Evolutionary conservation across 768 basidiomycete genomes (phyloP).

Genomic region (Podaxis carcinomalis): DNA sequence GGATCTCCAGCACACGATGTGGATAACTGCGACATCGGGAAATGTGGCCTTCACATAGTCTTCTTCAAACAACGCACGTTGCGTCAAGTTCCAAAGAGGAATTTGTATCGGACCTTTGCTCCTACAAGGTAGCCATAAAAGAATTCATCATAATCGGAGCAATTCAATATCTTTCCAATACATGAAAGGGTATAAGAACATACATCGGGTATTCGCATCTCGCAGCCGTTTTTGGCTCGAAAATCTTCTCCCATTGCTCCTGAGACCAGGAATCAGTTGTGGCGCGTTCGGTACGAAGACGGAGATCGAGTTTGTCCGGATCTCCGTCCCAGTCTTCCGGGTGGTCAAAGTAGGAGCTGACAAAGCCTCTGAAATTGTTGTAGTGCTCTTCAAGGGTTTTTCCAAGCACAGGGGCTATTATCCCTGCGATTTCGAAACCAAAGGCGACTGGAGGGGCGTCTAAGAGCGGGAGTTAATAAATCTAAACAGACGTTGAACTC

Average conservation of each 20-base stretch:
- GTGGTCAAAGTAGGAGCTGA: conserved; percentile 25
- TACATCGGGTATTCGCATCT: conserved; percentile 20
- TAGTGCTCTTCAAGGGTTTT: conserved; percentile 21
- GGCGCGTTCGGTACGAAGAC: conserved; percentile 14
- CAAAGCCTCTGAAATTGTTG: conserved; percentile 22
- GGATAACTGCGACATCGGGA: conserved; percentile 19
- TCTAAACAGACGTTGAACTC: not conserved
- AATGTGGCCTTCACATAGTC: conserved; percentile 15
- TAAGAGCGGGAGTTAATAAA: conserved; percentile 2
- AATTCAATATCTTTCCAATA: not conserved
- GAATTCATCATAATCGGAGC: not conserved
- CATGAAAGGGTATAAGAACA: not conserved
- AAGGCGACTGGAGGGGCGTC: conserved; percentile 28
- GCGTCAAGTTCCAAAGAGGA: conserved; percentile 14
- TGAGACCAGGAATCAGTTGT: conserved; percentile 19
- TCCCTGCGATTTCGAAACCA: conserved; percentile 20
- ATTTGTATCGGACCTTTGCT: conserved; percentile 20
- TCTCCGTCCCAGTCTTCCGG: conserved; percentile 17
- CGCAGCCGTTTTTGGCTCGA: conserved; percentile 13
- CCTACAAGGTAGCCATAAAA: conserved; percentile 10
- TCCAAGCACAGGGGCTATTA: conserved; percentile 18
- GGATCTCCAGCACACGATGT: conserved; percentile 19
- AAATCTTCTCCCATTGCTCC: conserved; percentile 17
- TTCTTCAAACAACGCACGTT: conserved; percentile 20
- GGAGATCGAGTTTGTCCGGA: conserved; percentile 19